These are phyloP conservation scores for Aspergillus panamensis DNA, from an alignment of 495 filamentous ascomycete genomes.

Conservation along the genomic window DNA sequence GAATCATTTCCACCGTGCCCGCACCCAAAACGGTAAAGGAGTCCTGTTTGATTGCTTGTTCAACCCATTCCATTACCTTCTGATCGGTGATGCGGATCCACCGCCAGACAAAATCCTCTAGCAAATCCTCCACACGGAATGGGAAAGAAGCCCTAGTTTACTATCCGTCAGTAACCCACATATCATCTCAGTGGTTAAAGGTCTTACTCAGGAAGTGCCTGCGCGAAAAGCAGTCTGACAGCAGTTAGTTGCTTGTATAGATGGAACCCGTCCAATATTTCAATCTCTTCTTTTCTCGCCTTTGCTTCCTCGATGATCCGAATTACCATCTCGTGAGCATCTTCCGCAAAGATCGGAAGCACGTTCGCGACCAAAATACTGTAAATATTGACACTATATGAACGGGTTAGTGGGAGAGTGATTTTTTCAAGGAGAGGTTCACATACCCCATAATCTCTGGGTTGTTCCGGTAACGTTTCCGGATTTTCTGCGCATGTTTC, in stretches of 20 bases:
- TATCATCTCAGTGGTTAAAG: not conserved
- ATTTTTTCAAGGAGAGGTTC: constrained; percentile 11
- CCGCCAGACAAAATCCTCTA: constrained; percentile 91
- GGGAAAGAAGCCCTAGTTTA: constrained; percentile 57
- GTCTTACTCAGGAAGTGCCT: constrained; percentile 61
- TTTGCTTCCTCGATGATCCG: constrained; percentile 71
- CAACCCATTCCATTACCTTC: constrained; percentile 80
- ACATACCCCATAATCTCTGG: constrained; percentile 79
- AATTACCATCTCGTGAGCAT: constrained; percentile 75
- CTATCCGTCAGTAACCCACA: constrained; percentile 5
- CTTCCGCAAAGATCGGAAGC: constrained; percentile 84
- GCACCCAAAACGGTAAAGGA: constrained; percentile 66
- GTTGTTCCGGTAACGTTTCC: constrained; percentile 86
- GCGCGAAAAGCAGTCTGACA: constrained; percentile 72
- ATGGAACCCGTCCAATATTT: constrained; percentile 87
- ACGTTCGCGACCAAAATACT: constrained; percentile 75
- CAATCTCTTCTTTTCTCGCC: constrained; percentile 67
- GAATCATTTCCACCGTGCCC: constrained; percentile 54
- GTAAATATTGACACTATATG: constrained; percentile 65
- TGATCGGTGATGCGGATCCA: constrained; percentile 82
- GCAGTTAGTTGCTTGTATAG: constrained; percentile 84
- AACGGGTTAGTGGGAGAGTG: constrained; percentile 22
- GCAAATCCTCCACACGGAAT: constrained; percentile 78
- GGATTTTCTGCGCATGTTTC: constrained; percentile 76
- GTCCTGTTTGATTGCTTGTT: constrained; percentile 86